Evolutionary conservation across 2,329 filamentous ascomycete genomes (phyloP).

Genomic region (Epicoccum nigrum): DNA sequence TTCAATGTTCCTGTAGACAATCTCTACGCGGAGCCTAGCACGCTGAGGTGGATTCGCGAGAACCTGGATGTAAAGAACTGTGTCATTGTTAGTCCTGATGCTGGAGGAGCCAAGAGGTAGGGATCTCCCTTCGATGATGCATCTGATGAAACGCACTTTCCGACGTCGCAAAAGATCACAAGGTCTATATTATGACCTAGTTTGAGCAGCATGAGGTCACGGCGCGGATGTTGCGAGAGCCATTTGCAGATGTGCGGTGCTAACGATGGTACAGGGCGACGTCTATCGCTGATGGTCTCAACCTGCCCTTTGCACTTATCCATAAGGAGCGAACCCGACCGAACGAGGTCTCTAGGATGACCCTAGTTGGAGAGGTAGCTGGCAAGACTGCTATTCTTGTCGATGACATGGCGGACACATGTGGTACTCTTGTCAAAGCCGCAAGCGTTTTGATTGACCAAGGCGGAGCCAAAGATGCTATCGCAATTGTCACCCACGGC

Average conservation of each 20-base stretch:
- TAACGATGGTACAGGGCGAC: conserved; percentile 66
- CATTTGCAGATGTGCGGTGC: conserved; percentile 8
- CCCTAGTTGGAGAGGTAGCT: conserved; percentile 91
- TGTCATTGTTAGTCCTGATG: conserved; percentile 94
- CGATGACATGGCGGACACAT: conserved; percentile 97
- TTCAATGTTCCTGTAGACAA: conserved; percentile 85
- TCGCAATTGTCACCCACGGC: conserved; percentile 94
- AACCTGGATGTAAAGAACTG: conserved; percentile 82
- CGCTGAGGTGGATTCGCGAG: conserved; percentile 87
- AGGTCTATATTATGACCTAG: no score
- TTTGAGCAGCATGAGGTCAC: not conserved
- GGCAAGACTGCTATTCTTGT: conserved; percentile 94
- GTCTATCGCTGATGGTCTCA: conserved; percentile 88
- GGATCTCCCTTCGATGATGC: conserved; percentile 18
- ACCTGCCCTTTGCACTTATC: conserved; percentile 90
- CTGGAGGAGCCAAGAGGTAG: conserved; percentile 87
- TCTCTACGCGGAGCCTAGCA: conserved; percentile 91
- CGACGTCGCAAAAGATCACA: no score
- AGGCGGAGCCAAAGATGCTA: conserved; percentile 84
- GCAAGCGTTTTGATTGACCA: conserved; percentile 81
- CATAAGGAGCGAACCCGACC: conserved; percentile 94
- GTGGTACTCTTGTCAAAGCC: conserved; percentile 85
- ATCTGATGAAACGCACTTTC: not conserved
- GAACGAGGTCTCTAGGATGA: conserved; percentile 91
- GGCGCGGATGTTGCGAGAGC: not conserved